Evolutionary conservation across 208 protist species (phyloP).

Genomic region (Lotmaria passim): DNA sequence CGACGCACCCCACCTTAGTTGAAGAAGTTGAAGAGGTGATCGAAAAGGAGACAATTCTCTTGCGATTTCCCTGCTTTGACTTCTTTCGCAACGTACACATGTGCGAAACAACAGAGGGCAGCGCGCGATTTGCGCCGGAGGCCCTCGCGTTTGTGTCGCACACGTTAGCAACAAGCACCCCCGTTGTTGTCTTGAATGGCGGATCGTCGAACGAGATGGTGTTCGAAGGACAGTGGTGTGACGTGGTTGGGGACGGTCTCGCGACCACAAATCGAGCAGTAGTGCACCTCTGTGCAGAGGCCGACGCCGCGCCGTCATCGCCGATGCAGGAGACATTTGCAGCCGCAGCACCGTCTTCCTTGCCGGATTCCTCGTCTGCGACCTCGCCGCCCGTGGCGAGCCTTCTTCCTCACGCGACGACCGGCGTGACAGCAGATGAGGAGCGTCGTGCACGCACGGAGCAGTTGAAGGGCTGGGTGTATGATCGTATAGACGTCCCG

Average conservation of each 20-base stretch:
- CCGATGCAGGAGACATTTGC: not conserved
- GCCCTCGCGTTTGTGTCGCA: slow-evolving; percentile 40
- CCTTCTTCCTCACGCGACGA: slow-evolving; percentile 59
- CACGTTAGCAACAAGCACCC: slow-evolving; percentile 57
- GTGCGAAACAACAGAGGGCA: slow-evolving; percentile 43
- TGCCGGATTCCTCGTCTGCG: not conserved
- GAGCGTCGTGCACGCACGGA: slow-evolving; percentile 33
- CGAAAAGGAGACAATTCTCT: slow-evolving; percentile 48
- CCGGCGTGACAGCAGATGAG: slow-evolving; percentile 74
- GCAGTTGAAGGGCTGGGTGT: slow-evolving; percentile 42
- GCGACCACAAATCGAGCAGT: slow-evolving; percentile 49
- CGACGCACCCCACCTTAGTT: slow-evolving; percentile 20
- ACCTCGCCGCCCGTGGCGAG: slow-evolving; percentile 44
- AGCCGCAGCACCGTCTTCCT: not conserved
- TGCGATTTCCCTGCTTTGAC: slow-evolving; percentile 86
- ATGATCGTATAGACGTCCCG: slow-evolving; percentile 58
- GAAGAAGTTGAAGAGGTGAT: slow-evolving; percentile 61
- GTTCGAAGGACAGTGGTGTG: slow-evolving; percentile 71
- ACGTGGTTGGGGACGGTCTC: slow-evolving; percentile 20
- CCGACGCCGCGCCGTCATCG: not conserved
- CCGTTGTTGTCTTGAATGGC: slow-evolving; percentile 50
- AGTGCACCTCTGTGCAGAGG: slow-evolving; percentile 38
- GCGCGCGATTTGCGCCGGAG: slow-evolving; percentile 35
- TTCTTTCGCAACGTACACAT: slow-evolving; percentile 79
- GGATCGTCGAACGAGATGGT: slow-evolving; percentile 43